phyloP scores from a whole-genome alignment of 129 eudicot species.

The Pittosporum tobira region DNA sequence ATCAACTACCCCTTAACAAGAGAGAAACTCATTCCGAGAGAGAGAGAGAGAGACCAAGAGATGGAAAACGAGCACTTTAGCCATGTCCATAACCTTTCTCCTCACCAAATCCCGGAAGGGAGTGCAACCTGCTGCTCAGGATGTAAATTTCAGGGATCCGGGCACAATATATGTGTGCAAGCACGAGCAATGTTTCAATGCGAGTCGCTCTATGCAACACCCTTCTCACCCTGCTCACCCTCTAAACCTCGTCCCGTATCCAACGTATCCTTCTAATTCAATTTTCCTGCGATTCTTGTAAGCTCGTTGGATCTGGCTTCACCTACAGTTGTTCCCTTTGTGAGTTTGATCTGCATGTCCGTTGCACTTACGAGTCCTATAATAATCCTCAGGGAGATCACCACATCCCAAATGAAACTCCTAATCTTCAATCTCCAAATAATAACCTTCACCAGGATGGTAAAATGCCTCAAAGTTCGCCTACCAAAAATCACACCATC shows the following conservation, averaged over 20 bases:
- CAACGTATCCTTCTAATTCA: slow-evolving; percentile 61
- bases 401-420: too few species aligned
- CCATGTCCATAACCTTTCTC: background rate
- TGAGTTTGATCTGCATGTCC: slow-evolving; percentile 66
- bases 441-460: background rate
- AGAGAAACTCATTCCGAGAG: too few species aligned
- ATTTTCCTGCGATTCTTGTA: slow-evolving; percentile 50
- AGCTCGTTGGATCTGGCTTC: slow-evolving; percentile 37
- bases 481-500: background rate
- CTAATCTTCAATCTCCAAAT: background rate
- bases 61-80: too few species aligned
- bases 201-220: slow-evolving; percentile 45
- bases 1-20: too few species aligned
- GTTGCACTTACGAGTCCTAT: slow-evolving; percentile 30
- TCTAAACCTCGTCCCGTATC: slow-evolving; percentile 48
- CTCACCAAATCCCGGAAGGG: slow-evolving; percentile 1
- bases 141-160: too few species aligned
- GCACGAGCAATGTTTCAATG: slow-evolving; percentile 39
- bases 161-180: too few species aligned
- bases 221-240: slow-evolving; percentile 60
- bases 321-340: slow-evolving; percentile 52
- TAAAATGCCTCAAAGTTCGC: too few species aligned
- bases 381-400: too few species aligned
- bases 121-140: slow-evolving; percentile 16
- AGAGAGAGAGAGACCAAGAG: too few species aligned